Evolutionary conservation across 2,329 filamentous ascomycete genomes (phyloP), one percentile per base, ranked within the genome.

Genomic region (Clarireedia hainanense): DNA sequence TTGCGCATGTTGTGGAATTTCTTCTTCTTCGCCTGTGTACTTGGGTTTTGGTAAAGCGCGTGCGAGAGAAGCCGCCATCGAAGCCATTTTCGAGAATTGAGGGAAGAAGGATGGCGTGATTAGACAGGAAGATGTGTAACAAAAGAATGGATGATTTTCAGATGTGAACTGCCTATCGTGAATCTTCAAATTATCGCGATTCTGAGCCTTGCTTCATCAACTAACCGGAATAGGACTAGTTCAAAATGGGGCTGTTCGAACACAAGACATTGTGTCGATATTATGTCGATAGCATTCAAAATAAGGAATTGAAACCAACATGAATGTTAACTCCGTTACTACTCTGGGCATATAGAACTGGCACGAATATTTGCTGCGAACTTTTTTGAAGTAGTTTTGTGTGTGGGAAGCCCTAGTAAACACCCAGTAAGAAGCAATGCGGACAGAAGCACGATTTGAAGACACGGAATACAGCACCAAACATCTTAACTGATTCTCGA

Each of bases 11-110:
- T 77, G 73, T 24, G 86, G 85, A 36, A 86, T 74, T 67, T 95
- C 88, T 70, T 96, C 91, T 69, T 95, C 85, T 69, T 95, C 89
- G 64, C 89, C 91, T 4, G 86, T 89, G 69, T 96, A 95, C 73
- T 89, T 92, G 15, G 92, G 91, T 70, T 91, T 91, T 3, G 92
- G 92, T 45, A 97, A 78, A 56, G 88, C 85, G 68, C 84, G 83
- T 61, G 89, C 84, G 45, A 97, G 80, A 57, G 89, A 88, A 57
- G 83, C 79, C 63, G 80, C 80, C 67, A 88, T 78, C 58, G 84
- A 85, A 57, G 84, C 75, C 84, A 89, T 89, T 59, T 57, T 70
- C 63, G 48, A 47, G 37, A 34, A 47, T 45, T 37, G 17, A 40
- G 52, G 6, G 14, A 23, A 27, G 12, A n/a, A 43, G 27, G 4